phyloP scores from a whole-genome alignment of 2,329 filamentous ascomycete genomes.

The Ophiostoma ips region DNA sequence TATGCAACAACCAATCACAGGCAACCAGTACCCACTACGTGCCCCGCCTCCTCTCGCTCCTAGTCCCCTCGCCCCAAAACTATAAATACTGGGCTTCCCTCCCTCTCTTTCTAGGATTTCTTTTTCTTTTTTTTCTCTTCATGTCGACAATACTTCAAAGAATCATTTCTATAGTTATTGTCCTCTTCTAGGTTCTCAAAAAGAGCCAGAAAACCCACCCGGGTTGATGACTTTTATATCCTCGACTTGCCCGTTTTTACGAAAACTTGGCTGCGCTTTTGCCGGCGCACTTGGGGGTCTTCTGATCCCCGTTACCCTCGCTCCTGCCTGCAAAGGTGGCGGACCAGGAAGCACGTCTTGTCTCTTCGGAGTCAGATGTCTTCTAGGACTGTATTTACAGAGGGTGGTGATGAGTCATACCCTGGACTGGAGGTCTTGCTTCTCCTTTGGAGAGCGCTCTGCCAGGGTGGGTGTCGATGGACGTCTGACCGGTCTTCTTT shows the following conservation, averaged over 20 bases:
- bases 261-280: conserved; percentile 6
- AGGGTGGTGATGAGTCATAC: conserved; percentile 93
- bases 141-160: conserved; percentile 56
- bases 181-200: conserved; percentile 83
- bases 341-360: conserved; percentile 21
- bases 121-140: conserved; percentile 36
- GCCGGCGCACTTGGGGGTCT: conserved; percentile 1
- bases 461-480: conserved; percentile 70
- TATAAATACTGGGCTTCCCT: not conserved
- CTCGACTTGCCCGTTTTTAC: conserved; percentile 38
- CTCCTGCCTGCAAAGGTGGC: conserved; percentile 47
- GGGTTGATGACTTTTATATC: conserved; percentile 80
- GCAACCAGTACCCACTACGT: not conserved
- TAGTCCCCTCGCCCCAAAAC: not conserved
- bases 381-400: conserved; percentile 48
- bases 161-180: conserved; percentile 99
- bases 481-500: conserved; percentile 68
- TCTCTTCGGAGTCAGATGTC: not conserved
- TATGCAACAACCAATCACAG: not conserved
- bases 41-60: not conserved
- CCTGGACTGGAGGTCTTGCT: conserved; percentile 49
- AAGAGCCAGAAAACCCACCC: conserved; percentile 88
- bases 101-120: conserved; percentile 19
- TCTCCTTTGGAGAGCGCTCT: conserved; percentile 53
- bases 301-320: conserved; percentile 37